These are phyloP conservation scores for Vachellia pachyceras DNA, from an alignment of 306 rosid genomes.

Conservation along the genomic window DNA sequence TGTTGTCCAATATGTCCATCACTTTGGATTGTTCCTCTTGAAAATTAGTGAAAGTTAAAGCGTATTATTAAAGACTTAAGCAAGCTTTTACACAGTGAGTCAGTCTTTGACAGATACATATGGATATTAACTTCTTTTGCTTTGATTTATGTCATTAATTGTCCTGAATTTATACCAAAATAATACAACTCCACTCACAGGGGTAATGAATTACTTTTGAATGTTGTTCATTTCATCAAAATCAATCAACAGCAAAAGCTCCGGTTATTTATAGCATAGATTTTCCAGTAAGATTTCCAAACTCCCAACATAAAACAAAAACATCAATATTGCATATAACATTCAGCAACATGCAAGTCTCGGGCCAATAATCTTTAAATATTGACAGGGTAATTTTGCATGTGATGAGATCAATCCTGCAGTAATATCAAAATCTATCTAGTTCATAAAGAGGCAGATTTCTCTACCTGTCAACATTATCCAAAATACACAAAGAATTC, in stretches of 20 bases:
- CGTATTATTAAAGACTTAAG: background rate
- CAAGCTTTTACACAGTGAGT: background rate
- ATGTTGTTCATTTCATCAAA: background rate
- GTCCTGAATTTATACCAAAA: background rate
- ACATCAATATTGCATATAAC: background rate
- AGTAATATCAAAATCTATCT: background rate
- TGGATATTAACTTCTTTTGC: slow-evolving; percentile 11
- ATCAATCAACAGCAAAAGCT: background rate
- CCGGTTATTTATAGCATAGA: background rate
- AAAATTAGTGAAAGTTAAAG: slow-evolving; percentile 11
- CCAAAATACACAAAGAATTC: background rate
- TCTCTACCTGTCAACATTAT: background rate
- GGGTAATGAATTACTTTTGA: background rate
- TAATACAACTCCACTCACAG: background rate
- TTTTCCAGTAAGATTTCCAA: background rate
- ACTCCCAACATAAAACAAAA: background rate
- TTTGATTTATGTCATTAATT: background rate
- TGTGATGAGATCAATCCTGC: background rate
- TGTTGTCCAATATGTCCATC: background rate
- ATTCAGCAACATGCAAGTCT: slow-evolving; percentile 4
- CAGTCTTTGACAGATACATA: background rate
- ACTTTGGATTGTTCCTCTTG: background rate
- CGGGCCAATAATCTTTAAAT: slow-evolving; percentile 1
- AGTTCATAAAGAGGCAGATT: background rate
- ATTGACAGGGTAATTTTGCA: background rate